Percentiles rank a stretch among this genome's conserved stretches.
Evolutionary conservation across 192 early-diverging fungal genomes (phyloP).

Genomic region (Linnemannia schmuckeri): DNA sequence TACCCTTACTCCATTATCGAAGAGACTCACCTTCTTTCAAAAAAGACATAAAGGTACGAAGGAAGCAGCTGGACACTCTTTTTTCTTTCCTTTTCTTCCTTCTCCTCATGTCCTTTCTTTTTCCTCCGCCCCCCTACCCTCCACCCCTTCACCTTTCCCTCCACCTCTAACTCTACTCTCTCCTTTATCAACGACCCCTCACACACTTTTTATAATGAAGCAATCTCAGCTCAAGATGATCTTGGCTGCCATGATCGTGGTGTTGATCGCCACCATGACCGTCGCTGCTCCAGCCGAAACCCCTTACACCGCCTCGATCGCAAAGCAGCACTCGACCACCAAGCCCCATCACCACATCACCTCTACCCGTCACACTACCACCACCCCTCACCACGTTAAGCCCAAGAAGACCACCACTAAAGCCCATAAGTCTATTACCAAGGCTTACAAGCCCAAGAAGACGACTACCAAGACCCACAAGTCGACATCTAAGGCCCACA

Average conservation of each 20-base stretch:
- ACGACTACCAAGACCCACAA: background rate
- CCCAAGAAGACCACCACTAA: constrained; percentile 7
- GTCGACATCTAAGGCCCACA: background rate
- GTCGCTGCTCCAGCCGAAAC: constrained; percentile 16
- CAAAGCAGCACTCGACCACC: background rate
- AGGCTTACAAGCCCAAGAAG: background rate
- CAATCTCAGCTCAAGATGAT: constrained; percentile 30
- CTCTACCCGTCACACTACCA: background rate
- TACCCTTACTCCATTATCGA: background rate
- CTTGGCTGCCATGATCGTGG: constrained; percentile 31
- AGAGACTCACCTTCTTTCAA: background rate
- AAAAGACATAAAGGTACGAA: background rate
- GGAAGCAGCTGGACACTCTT: background rate
- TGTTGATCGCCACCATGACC: constrained; percentile 36
- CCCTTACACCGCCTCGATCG: background rate
- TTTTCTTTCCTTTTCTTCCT: background rate
- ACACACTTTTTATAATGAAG: constrained; percentile 1
- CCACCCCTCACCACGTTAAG: background rate
- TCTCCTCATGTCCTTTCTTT: background rate
- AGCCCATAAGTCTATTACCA: background rate
- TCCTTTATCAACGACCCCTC: constrained; percentile 2
- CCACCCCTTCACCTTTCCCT: background rate
- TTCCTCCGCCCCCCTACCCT: background rate
- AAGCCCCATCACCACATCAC: background rate
- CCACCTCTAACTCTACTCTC: background rate